These are phyloP conservation scores for Hyaloscypha hepaticicola DNA, from an alignment of 495 filamentous ascomycete species.

Conservation along the genomic window DNA sequence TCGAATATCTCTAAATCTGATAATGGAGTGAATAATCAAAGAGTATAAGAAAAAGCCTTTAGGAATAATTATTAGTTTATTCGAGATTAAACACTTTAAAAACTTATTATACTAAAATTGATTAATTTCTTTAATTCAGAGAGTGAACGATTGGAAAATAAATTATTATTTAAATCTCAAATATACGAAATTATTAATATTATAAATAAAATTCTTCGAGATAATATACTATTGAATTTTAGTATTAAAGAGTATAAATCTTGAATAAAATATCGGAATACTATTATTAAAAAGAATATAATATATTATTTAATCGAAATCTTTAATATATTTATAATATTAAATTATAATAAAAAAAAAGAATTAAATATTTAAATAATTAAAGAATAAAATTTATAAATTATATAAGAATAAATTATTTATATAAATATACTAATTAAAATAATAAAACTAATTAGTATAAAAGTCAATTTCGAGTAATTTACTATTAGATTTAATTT, in stretches of 20 bases:
- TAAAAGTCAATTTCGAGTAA: slow-evolving; percentile 14
- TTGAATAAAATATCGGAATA: slow-evolving; percentile 29
- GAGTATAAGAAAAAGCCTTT: slow-evolving; percentile 7
- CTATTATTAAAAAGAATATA: slow-evolving; percentile 18
- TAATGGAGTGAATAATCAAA: slow-evolving; percentile 3
- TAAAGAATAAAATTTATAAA: slow-evolving; percentile 8
- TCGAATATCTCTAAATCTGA: slow-evolving; percentile 6
- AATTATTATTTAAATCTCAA: slow-evolving; percentile 19
- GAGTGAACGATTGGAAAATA: slow-evolving; percentile 26
- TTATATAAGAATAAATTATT: slow-evolving; percentile 13
- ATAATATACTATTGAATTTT: slow-evolving; percentile 23
- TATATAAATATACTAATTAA: slow-evolving; percentile 9
- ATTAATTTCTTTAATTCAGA: slow-evolving; percentile 30
- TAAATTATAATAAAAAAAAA: slow-evolving; percentile 8
- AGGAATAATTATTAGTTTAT: slow-evolving; percentile 16
- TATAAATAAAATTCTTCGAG: slow-evolving; percentile 26
- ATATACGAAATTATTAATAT: slow-evolving; percentile 30
- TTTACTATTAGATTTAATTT: slow-evolving; percentile 16
- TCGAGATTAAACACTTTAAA: slow-evolving; percentile 21
- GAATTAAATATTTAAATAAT: slow-evolving; percentile 2
- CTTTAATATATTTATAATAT: slow-evolving; percentile 13
- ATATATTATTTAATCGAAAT: slow-evolving; percentile 13
- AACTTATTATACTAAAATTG: slow-evolving; percentile 11
- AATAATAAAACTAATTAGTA: slow-evolving; percentile 12
- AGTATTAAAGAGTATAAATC: slow-evolving; percentile 27